Percentiles rank a stretch among this genome's conserved stretches.
These are phyloP conservation scores for Rhytidiadelphus loreus DNA, from an alignment of 225 moss, liverwort and hornwort species.

Conservation along the genomic window DNA sequence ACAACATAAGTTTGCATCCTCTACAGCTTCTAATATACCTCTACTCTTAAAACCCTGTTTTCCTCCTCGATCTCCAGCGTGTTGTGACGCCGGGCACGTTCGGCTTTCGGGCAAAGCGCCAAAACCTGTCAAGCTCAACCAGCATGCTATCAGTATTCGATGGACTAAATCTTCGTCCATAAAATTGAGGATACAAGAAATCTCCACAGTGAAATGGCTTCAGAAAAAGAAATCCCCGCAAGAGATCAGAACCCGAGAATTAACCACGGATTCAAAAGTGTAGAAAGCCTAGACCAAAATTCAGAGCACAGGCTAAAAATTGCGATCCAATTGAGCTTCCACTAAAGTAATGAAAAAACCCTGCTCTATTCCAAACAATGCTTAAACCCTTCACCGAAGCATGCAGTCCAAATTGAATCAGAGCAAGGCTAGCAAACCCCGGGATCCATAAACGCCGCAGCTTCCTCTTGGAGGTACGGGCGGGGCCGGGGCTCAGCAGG, in stretches of 20 bases:
- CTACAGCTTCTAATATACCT: constrained; percentile 22
- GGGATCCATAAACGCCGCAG: constrained; percentile 3
- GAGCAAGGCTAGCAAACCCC: not conserved
- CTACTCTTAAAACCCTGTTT: constrained; percentile 44
- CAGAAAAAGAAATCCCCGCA: not conserved
- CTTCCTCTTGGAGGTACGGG: constrained; percentile 27
- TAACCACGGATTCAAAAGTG: not conserved
- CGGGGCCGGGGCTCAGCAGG: not conserved
- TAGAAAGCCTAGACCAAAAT: not conserved
- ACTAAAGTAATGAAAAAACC: not conserved
- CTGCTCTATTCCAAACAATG: not conserved
- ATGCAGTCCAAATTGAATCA: not conserved
- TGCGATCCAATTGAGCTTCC: not conserved
- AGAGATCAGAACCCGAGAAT: not conserved
- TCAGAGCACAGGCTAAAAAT: not conserved
- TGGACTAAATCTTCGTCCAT: not conserved
- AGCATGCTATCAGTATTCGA: not conserved
- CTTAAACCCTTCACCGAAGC: not conserved
- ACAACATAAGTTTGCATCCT: not conserved
- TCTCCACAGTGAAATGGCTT: not conserved
- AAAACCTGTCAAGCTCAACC: constrained; percentile 10
- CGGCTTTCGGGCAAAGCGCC: constrained; percentile 23
- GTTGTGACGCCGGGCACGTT: not conserved
- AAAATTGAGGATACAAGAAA: not conserved
- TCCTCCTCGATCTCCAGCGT: constrained; percentile 46